Evolutionary conservation across 2,329 filamentous ascomycete species (phyloP), one percentile per base, ranked within the genome.

Genomic region (Colletotrichum horii): DNA sequence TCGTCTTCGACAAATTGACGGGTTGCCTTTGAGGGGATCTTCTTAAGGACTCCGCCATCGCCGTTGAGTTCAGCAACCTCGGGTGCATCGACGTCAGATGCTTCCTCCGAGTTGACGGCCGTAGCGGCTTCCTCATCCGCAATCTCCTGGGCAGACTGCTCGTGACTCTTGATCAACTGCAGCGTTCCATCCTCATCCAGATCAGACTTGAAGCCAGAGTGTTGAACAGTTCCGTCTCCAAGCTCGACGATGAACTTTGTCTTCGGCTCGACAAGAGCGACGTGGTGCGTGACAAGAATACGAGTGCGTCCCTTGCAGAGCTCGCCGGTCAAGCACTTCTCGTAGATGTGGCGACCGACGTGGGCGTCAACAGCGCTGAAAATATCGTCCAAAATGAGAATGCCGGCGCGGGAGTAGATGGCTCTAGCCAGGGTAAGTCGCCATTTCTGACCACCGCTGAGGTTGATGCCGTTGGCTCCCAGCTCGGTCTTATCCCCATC

Each of bases 381-480:
- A 55, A 96, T 94, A 80, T 97, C 95, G 82, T 97, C 95, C 79
- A 97, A 88, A 22, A 97, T 87, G 7, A 97, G 86, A 77, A 96
- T 93, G 1, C 93, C 93, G 1, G 94, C 94, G 16, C 94, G 89
- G 3, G 94, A 96, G 83, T 97, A 97, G 22, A 97, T 87, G 1
- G 95, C 94, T 62, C 95, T 89, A 3, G 95, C 95, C 78, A 97
- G 92, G 1, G 94, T 95, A 36, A 97, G 90, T 68, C 95, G 91
- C 94, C 95, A 96, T 80, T 94, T 92, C 83, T 97, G 95, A 0
- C 95, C 95, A 77, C 95, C 95, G 76, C 93, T 95, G 8, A 97
- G 87, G 79, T 96, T 96, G 79, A 97, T 94, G 8, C 95, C 95
- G 77, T 96, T 96, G 4, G 94, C 94, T 14, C 95, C 95, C 68